These are phyloP conservation scores for Lecanosticta acicola DNA, from an alignment of 2,329 filamentous ascomycete species.

Conservation along the genomic window DNA sequence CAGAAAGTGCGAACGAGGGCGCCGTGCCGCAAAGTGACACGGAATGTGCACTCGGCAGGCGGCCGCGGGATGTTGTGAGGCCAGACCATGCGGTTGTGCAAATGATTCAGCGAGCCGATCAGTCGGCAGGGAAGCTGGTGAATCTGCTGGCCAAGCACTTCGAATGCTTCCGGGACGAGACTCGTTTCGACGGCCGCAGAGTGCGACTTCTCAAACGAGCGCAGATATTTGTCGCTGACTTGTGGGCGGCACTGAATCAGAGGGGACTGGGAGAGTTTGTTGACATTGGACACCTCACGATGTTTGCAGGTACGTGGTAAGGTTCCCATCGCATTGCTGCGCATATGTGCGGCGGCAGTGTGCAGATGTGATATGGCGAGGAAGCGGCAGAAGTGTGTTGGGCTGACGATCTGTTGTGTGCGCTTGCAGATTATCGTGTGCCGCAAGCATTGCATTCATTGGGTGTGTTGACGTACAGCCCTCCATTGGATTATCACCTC, in stretches of 20 bases:
- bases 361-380: conserved; percentile 1
- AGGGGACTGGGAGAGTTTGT: conserved; percentile 71
- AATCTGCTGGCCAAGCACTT: conserved; percentile 81
- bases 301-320: conserved; percentile 68
- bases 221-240: conserved; percentile 89
- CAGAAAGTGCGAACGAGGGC: neutral
- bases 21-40: neutral
- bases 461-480: conserved; percentile 78
- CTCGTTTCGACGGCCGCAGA: conserved; percentile 63
- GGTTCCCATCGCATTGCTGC: neutral
- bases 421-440: conserved; percentile 71
- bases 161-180: conserved; percentile 77
- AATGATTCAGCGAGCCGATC: conserved; percentile 66
- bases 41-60: neutral
- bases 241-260: conserved; percentile 94
- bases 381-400: conserved; percentile 2
- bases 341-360: neutral
- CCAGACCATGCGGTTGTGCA: conserved; percentile 55
- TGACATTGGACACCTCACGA: conserved; percentile 93
- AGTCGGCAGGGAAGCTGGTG: conserved; percentile 77
- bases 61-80: neutral
- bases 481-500: conserved; percentile 67
- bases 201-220: conserved; percentile 88
- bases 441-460: conserved; percentile 86
- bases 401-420: conserved; percentile 8